Evolutionary conservation across 2,329 filamentous ascomycete genomes (phyloP).

Genomic region (Pseudopithomyces chartarum): DNA sequence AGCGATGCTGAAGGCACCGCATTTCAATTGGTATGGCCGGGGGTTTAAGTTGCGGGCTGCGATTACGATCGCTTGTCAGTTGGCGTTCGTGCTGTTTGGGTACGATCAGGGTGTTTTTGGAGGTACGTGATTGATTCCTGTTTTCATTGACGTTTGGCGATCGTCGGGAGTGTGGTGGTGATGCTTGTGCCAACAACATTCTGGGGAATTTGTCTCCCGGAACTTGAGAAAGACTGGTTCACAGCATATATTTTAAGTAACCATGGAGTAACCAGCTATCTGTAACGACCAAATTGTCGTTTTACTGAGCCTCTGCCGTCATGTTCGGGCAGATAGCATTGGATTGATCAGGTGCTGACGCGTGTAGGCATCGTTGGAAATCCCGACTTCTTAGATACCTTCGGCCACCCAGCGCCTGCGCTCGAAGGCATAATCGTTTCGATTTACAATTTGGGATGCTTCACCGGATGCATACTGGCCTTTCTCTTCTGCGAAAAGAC

Average conservation of each 20-base stretch:
- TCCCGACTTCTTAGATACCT: conserved; percentile 45
- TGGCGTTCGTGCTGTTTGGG: conserved; percentile 40
- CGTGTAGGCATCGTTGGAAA: conserved; percentile 45
- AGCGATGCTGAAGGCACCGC: conserved; percentile 26
- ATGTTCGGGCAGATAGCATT: background rate
- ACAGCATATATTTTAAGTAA: too few species aligned
- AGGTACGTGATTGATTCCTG: conserved; percentile 17
- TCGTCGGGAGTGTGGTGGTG: too few species aligned
- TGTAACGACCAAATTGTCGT: too few species aligned
- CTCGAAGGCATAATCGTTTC: conserved; percentile 51
- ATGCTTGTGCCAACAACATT: too few species aligned
- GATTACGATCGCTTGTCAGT: conserved; percentile 36
- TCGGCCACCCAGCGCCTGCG: conserved; percentile 43
- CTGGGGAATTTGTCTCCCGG: too few species aligned
- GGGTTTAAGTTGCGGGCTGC: conserved; percentile 33
- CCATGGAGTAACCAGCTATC: too few species aligned
- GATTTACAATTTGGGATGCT: conserved; percentile 48
- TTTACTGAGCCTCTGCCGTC: too few species aligned
- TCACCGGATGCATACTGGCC: conserved; percentile 44
- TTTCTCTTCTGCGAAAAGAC: conserved; percentile 46
- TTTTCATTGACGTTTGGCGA: too few species aligned
- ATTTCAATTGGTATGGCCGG: conserved; percentile 32
- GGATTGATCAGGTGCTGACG: background rate
- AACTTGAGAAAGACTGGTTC: too few species aligned
- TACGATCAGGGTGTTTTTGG: conserved; percentile 47